These are phyloP conservation scores for Pichia sp. DNA, from an alignment of 1,139 yeast genomes.

Conservation along the genomic window DNA sequence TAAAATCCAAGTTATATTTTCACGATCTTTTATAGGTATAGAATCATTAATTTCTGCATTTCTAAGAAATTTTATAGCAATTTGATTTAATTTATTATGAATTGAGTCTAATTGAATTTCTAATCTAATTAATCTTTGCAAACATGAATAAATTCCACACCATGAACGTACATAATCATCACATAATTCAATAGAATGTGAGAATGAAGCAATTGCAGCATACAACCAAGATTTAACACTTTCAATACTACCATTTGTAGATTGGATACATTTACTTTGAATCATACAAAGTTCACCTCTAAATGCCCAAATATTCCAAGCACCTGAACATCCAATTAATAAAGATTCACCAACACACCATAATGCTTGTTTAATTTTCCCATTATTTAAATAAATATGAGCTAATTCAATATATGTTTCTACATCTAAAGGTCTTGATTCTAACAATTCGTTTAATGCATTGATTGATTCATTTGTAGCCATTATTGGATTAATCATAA, in stretches of 20 bases:
- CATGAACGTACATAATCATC: constrained; percentile 66
- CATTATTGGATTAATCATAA: constrained; percentile 4
- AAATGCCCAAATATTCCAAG: constrained; percentile 63
- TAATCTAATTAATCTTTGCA: constrained; percentile 33
- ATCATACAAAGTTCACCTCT: constrained; percentile 42
- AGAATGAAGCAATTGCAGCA: constrained; percentile 19
- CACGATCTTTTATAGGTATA: constrained; percentile 18
- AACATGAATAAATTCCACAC: constrained; percentile 57
- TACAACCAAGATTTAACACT: constrained; percentile 3
- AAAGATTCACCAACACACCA: constrained; percentile 66
- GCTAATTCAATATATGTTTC: constrained; percentile 76
- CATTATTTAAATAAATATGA: constrained; percentile 51
- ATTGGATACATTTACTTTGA: constrained; percentile 4
- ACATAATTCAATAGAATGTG: constrained; percentile 69
- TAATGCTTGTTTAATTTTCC: constrained; percentile 62
- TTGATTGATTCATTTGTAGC: constrained; percentile 30
- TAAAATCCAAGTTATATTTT: constrained; percentile 18
- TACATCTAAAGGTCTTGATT: constrained; percentile 62
- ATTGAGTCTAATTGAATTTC: constrained; percentile 25
- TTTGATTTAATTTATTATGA: constrained; percentile 32
- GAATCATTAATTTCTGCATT: constrained; percentile 4
- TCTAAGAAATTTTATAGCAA: constrained; percentile 15
- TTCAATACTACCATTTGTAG: neutral
- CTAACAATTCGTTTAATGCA: constrained; percentile 44
- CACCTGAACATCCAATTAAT: constrained; percentile 50